phyloP scores from a whole-genome alignment of 805 yeast species.

The Ogataea parapolymorpha region DNA sequence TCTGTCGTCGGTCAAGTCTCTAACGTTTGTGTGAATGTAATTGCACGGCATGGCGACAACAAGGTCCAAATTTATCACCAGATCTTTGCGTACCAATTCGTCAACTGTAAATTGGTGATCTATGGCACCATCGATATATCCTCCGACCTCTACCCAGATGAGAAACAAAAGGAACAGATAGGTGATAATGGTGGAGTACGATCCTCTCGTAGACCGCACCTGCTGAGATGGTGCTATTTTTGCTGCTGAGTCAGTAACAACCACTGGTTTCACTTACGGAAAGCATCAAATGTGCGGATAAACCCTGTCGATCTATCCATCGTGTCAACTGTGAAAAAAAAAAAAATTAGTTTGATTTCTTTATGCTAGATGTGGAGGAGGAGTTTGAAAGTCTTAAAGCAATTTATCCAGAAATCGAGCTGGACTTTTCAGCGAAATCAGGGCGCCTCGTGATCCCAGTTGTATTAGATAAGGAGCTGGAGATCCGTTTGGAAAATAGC shows the following conservation, averaged over 20 bases:
- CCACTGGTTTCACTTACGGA: conserved; percentile 43
- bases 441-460: conserved; percentile 33
- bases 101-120: conserved; percentile 80
- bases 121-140: conserved; percentile 75
- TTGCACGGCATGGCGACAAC: conserved; percentile 84
- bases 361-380: conserved; percentile 24
- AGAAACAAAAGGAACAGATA: conserved; percentile 61
- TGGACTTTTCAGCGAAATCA: conserved; percentile 1
- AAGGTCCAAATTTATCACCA: conserved; percentile 74
- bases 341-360: background rate
- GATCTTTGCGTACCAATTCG: conserved; percentile 48
- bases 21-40: conserved; percentile 66
- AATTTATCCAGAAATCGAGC: conserved; percentile 39
- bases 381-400: conserved; percentile 41
- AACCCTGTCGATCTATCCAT: conserved; percentile 26
- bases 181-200: conserved; percentile 64
- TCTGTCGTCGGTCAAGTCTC: conserved; percentile 75
- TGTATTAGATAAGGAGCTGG: conserved; percentile 20
- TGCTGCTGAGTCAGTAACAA: conserved; percentile 35
- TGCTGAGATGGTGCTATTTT: conserved; percentile 68
- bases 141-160: conserved; percentile 82
- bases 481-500: conserved; percentile 19
- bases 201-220: conserved; percentile 75
- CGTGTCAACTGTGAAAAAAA: conserved; percentile 2
- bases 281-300: conserved; percentile 63